Evolutionary conservation across 2,329 filamentous ascomycete genomes (phyloP).

Genomic region (Clathrospora elynae): DNA sequence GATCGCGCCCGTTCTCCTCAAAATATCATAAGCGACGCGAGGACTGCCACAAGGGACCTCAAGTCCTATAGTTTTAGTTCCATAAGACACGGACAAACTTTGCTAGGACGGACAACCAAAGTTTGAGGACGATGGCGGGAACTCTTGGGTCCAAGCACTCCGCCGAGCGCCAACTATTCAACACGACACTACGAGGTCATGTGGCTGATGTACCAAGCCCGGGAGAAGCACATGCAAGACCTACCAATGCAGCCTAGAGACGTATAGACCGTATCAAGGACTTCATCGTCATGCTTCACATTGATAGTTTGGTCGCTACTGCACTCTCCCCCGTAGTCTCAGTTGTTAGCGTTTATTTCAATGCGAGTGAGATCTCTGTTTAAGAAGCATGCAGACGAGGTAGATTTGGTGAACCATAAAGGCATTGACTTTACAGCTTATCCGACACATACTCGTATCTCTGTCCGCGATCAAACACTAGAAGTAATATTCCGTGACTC

Average conservation of each 20-base stretch:
- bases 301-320: background rate
- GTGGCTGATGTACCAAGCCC: constrained; percentile 8
- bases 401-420: too few relatives aligned
- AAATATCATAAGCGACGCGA: too few relatives aligned
- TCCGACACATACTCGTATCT: background rate
- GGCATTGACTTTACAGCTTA: constrained; percentile 1
- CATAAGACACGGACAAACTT: background rate
- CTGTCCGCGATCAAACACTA: background rate
- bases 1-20: too few relatives aligned
- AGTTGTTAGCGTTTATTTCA: too few relatives aligned
- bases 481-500: constrained; percentile 17
- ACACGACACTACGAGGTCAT: constrained; percentile 7
- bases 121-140: constrained; percentile 19
- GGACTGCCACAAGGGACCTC: too few relatives aligned
- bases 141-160: constrained; percentile 30
- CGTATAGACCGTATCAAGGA: background rate
- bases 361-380: too few relatives aligned
- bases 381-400: too few relatives aligned
- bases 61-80: background rate
- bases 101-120: background rate
- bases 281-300: background rate
- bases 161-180: constrained; percentile 15
- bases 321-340: too few relatives aligned
- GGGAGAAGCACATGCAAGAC: constrained; percentile 8
- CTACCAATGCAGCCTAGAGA: constrained; percentile 21